Percentiles rank a stretch among this genome's conserved stretches.
Conservation (phyloP, 305 asterid species). For the Caryopteris hybrid region DNA sequence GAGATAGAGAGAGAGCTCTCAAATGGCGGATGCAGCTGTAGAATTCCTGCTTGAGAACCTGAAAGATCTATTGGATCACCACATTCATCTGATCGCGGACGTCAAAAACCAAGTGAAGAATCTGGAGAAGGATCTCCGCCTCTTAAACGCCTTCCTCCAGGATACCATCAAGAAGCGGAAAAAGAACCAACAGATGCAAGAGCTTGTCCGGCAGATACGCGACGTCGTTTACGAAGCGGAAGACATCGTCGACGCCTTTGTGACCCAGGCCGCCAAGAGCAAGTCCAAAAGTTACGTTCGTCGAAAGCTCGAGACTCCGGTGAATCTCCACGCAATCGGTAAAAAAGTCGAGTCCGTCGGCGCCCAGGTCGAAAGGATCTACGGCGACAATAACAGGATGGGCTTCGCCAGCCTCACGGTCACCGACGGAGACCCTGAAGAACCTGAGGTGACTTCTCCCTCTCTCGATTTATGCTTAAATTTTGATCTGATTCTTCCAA, state of each 20-base stretch:
- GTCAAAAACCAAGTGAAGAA: neutral
- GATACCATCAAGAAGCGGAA: slow-evolving; percentile 27
- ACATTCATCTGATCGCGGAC: neutral
- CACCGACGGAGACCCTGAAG: slow-evolving; percentile 5
- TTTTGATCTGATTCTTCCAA: too few relatives aligned
- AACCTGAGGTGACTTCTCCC: slow-evolving; percentile 6
- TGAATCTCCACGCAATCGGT: slow-evolving; percentile 5
- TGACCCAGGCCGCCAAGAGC: slow-evolving; percentile 20
- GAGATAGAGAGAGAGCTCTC: neutral
- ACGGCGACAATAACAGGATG: slow-evolving; percentile 12
- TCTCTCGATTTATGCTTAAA: too few relatives aligned
- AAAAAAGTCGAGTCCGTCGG: slow-evolving; percentile 10
- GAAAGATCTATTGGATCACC: neutral
- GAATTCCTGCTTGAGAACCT: slow-evolving; percentile 16
- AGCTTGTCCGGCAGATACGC: slow-evolving; percentile 23
- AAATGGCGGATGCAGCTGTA: slow-evolving; percentile 22
- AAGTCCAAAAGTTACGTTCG: slow-evolving; percentile 14
- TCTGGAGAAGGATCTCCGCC: slow-evolving; percentile 24
- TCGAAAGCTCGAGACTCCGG: neutral
- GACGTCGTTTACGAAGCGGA: slow-evolving; percentile 34
- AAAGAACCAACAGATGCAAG: slow-evolving; percentile 18
- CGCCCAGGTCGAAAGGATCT: slow-evolving; percentile 2
- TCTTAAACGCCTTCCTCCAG: slow-evolving; percentile 29
- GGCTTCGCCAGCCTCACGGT: neutral
- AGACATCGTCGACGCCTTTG: slow-evolving; percentile 28